A percentile compares a stretch with the other conserved stretches of the same genome.
phyloP scores from a whole-genome alignment of 371 early-diverging fungal genomes.

The Nosema muscidifuracis region DNA sequence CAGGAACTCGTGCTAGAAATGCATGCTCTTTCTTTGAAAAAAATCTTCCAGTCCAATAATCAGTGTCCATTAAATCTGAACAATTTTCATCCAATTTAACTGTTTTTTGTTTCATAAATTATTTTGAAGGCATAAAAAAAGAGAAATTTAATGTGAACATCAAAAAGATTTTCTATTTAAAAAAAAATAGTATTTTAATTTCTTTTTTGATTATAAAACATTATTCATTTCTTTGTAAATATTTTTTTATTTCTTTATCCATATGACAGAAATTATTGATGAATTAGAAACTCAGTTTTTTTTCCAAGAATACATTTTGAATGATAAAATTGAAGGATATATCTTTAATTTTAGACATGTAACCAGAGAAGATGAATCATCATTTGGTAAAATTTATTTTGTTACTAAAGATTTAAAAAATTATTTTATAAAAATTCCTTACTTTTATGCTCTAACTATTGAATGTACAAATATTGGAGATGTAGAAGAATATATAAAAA shows the following conservation, averaged over 20 bases:
- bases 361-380: conserved; percentile 9
- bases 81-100: neutral
- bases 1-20: conserved; percentile 47
- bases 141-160: neutral
- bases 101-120: neutral
- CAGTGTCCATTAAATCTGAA: neutral
- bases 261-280: neutral
- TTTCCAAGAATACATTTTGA: conserved; percentile 40
- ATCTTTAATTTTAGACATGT: conserved; percentile 54
- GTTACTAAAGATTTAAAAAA: conserved; percentile 45
- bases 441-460: conserved; percentile 49
- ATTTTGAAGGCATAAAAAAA: neutral
- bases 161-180: no score
- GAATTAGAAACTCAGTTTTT: conserved; percentile 56
- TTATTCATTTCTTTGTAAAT: no score
- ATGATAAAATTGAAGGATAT: conserved; percentile 53
- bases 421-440: conserved; percentile 53
- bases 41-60: conserved; percentile 57
- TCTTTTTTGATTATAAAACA: no score
- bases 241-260: no score
- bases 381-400: conserved; percentile 55
- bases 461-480: conserved; percentile 8
- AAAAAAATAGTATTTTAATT: no score
- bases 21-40: conserved; percentile 47
- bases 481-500: conserved; percentile 56